Percentiles rank a stretch among this genome's conserved stretches.
Evolutionary conservation across 176 grass and related monocot genomes (phyloP).

Genomic region (Bonia amplexicaulis): DNA sequence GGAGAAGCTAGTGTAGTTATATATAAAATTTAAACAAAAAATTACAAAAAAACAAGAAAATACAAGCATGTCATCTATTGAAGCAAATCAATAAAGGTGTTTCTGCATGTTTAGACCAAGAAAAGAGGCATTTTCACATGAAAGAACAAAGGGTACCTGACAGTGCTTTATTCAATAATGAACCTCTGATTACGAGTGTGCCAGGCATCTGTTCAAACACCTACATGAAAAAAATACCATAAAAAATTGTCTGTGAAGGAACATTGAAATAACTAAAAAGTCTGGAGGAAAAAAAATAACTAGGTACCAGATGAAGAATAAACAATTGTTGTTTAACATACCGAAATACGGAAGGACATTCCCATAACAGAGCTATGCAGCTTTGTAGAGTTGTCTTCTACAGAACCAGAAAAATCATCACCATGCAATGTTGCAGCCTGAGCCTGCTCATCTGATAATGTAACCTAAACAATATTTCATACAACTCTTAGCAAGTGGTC

Average conservation of each 20-base stretch:
- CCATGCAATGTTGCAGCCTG: constrained; percentile 11
- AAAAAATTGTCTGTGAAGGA: not conserved
- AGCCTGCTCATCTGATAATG: constrained; percentile 58
- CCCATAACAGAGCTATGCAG: constrained; percentile 17
- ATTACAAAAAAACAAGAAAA: not conserved
- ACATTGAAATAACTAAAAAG: not conserved
- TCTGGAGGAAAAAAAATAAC: not conserved
- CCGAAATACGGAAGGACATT: constrained; percentile 58
- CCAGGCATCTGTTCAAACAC: constrained; percentile 97
- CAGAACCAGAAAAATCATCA: constrained; percentile 21
- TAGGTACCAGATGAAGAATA: not conserved
- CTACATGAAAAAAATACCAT: constrained; percentile 28
- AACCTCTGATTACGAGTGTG: constrained; percentile 66
- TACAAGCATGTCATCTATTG: not conserved
- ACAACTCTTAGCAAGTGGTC: not conserved
- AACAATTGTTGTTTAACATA: constrained; percentile 18
- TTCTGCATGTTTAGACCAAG: not conserved
- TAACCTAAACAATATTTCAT: constrained; percentile 49
- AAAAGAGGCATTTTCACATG: not conserved
- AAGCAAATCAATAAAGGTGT: constrained; percentile 22
- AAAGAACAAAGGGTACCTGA: constrained; percentile 46
- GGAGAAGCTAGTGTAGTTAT: not conserved
- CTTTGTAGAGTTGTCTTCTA: constrained; percentile 28
- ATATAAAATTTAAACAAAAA: constrained; percentile 8
- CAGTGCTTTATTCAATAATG: constrained; percentile 59